Percentiles rank a stretch among this genome's conserved stretches.
Evolutionary conservation across 768 basidiomycete genomes (phyloP).

Genomic region (Leccinum uliginosum): DNA sequence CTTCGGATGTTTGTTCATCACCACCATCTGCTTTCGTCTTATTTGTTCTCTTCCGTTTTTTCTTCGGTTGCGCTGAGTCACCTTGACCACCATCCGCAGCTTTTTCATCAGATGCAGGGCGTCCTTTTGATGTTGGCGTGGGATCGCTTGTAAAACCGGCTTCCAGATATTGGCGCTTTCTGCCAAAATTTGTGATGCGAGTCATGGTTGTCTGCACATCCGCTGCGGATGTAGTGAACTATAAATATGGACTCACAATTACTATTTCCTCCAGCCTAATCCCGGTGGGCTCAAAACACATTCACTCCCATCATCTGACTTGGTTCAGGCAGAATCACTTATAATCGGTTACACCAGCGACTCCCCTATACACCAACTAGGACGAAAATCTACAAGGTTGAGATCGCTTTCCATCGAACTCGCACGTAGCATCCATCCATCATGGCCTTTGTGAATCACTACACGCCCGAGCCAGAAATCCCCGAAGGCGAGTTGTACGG

Average conservation of each 20-base stretch:
- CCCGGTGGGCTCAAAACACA: neutral
- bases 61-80: constrained; percentile 37
- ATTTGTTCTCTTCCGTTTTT: constrained; percentile 57
- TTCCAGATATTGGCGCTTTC: constrained; percentile 67
- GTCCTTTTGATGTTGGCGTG: constrained; percentile 5
- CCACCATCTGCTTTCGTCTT: constrained; percentile 31
- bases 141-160: constrained; percentile 43
- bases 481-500: constrained; percentile 16
- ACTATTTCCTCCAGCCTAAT: neutral
- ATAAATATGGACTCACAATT: neutral
- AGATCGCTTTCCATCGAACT: neutral
- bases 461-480: constrained; percentile 7
- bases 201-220: constrained; percentile 54
- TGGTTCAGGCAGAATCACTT: too few relatives aligned
- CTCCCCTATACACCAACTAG: too few relatives aligned
- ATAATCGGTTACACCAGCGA: too few relatives aligned
- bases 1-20: constrained; percentile 2
- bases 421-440: neutral
- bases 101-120: neutral
- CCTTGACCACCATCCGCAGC: constrained; percentile 2
- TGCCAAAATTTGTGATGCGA: constrained; percentile 68
- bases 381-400: neutral
- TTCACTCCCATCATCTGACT: too few relatives aligned
- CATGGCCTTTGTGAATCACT: constrained; percentile 23
- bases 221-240: neutral